Conservation (phyloP, 2,329 filamentous ascomycete species). For the Colletotrichum tofieldiae region DNA sequence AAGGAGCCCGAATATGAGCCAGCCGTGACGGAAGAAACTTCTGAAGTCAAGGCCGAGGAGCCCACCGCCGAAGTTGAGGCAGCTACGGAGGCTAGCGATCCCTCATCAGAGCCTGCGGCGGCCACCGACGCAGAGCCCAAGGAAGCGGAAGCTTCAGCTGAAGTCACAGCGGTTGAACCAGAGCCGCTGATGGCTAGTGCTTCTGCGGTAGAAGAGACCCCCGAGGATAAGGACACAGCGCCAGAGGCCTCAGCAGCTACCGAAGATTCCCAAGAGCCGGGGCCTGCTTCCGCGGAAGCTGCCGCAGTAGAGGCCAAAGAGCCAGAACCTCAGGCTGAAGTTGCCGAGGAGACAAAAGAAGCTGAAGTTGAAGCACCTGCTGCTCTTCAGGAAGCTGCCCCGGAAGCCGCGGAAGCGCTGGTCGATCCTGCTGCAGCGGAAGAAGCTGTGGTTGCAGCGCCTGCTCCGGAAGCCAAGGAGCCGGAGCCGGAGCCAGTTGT, state of each 20-base stretch:
- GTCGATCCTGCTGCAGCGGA: slow-evolving; percentile 6
- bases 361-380: neutral
- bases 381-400: neutral
- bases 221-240: neutral
- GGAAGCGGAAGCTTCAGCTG: neutral
- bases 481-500: slow-evolving; percentile 4
- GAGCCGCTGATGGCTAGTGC: neutral
- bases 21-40: neutral
- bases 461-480: slow-evolving; percentile 23
- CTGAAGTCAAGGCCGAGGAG: neutral
- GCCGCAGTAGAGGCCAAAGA: neutral
- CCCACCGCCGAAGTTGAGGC: neutral
- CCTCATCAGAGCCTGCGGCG: neutral
- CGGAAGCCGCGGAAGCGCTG: neutral
- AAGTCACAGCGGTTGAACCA: slow-evolving; percentile 8
- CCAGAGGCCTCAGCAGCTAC: neutral
- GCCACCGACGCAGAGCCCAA: neutral
- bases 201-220: neutral
- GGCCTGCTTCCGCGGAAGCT: neutral
- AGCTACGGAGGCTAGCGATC: neutral
- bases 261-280: neutral
- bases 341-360: slow-evolving; percentile 6
- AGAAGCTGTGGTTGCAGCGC: neutral
- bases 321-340: neutral
- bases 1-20: slow-evolving; percentile 10